Percentiles rank a stretch among this genome's conserved stretches.
phyloP scores from a whole-genome alignment of 495 filamentous ascomycete species.

The Sabuloglossum arenarium region DNA sequence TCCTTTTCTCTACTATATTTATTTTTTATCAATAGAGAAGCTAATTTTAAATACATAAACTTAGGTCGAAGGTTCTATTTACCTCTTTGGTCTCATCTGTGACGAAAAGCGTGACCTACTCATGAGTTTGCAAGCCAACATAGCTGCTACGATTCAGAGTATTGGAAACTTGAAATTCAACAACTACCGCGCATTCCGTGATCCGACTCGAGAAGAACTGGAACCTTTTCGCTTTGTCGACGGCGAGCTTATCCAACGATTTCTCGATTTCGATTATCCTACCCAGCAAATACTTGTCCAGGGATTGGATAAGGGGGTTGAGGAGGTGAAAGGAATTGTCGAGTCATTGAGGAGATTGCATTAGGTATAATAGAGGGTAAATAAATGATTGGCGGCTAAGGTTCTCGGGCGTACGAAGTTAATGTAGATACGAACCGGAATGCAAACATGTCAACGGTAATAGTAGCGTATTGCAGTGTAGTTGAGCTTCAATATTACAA shows the following conservation, averaged over 20 bases:
- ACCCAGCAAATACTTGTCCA: constrained; percentile 43
- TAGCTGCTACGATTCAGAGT: constrained; percentile 42
- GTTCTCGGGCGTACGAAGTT: no score
- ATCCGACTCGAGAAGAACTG: constrained; percentile 41
- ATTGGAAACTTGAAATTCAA: constrained; percentile 54
- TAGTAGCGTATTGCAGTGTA: no score
- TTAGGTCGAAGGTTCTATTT: constrained; percentile 78
- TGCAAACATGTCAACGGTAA: no score
- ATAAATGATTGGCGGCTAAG: no score
- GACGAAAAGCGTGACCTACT: constrained; percentile 52
- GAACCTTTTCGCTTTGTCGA: constrained; percentile 81
- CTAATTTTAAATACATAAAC: background rate
- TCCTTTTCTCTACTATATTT: background rate
- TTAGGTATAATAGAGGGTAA: background rate
- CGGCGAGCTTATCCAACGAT: constrained; percentile 74
- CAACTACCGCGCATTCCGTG: constrained; percentile 59
- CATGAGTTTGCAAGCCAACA: constrained; percentile 54
- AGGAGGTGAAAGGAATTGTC: constrained; percentile 38
- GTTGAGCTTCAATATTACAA: no score
- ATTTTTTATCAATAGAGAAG: background rate
- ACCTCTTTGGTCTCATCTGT: constrained; percentile 64
- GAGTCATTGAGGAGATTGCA: constrained; percentile 40
- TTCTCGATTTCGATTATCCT: constrained; percentile 43
- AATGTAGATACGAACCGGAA: no score
- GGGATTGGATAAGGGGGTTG: constrained; percentile 24